Evolutionary conservation across 2,329 filamentous ascomycete species (phyloP).

Genomic region (Cladosporium sphaerospermum): DNA sequence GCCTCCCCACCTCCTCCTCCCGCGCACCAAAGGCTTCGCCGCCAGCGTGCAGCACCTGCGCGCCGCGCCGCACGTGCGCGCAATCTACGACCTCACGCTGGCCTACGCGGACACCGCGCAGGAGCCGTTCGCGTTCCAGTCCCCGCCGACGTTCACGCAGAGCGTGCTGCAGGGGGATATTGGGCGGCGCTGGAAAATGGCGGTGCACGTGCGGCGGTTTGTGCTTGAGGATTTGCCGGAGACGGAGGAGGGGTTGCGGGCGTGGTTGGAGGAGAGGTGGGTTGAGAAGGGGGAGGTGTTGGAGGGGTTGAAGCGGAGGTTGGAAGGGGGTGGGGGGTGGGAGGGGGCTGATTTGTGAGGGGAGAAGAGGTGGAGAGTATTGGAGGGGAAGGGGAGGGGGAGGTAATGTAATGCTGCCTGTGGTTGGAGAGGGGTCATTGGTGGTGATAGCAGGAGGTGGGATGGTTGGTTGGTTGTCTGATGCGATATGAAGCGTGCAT

Average conservation of each 20-base stretch:
- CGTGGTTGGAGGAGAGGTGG: slow-evolving; percentile 33
- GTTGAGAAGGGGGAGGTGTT: slow-evolving; percentile 31
- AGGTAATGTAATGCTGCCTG: not conserved
- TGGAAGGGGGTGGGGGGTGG: slow-evolving; percentile 1
- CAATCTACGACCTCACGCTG: slow-evolving; percentile 36
- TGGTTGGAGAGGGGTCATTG: too few species aligned
- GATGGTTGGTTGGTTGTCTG: too few species aligned
- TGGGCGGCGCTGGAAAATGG: slow-evolving; percentile 25
- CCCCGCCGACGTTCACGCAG: slow-evolving; percentile 28
- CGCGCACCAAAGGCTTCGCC: slow-evolving; percentile 56
- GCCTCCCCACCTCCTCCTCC: slow-evolving; percentile 54
- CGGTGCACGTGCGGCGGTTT: slow-evolving; percentile 30
- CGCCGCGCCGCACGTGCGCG: slow-evolving; percentile 27
- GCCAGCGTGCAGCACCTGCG: slow-evolving; percentile 51
- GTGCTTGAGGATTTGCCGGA: slow-evolving; percentile 25
- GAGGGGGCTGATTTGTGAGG: not conserved
- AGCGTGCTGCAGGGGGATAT: slow-evolving; percentile 24
- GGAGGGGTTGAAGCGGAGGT: slow-evolving; percentile 19
- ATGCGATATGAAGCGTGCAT: too few species aligned
- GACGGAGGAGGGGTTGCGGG: slow-evolving; percentile 25
- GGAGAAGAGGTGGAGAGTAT: not conserved
- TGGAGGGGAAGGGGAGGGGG: not conserved
- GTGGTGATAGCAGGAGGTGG: too few species aligned
- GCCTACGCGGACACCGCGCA: slow-evolving; percentile 26
- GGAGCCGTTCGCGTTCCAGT: slow-evolving; percentile 21